Conservation (phyloP, 129 eudicot species). For the Centrapalus pauciflorus region DNA sequence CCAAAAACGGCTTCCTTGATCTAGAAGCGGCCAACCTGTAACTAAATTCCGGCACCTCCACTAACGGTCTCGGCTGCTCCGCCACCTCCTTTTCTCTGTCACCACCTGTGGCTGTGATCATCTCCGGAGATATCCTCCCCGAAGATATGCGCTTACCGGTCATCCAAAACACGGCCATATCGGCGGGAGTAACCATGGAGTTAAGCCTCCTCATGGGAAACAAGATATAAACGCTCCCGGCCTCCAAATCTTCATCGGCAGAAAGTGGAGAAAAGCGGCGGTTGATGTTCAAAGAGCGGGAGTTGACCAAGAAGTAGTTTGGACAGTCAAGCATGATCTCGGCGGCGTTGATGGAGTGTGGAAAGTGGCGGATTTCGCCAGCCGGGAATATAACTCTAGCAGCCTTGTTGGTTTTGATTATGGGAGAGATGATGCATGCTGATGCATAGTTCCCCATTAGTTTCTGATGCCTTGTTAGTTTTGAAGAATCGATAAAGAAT, state of each 20-base stretch:
- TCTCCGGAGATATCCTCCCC: slow-evolving; percentile 30
- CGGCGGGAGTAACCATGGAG: slow-evolving; percentile 65
- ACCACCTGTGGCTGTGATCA: neutral
- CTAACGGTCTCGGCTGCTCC: slow-evolving; percentile 34
- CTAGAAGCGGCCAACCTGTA: slow-evolving; percentile 42
- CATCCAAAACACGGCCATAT: slow-evolving; percentile 58
- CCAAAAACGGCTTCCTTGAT: slow-evolving; percentile 66
- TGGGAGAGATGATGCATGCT: slow-evolving; percentile 39
- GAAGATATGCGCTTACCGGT: slow-evolving; percentile 53
- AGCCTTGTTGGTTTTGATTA: slow-evolving; percentile 39
- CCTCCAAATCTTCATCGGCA: slow-evolving; percentile 83
- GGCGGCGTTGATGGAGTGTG: slow-evolving; percentile 58
- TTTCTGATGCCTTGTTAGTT: neutral
- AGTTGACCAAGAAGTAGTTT: slow-evolving; percentile 47
- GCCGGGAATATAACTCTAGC: slow-evolving; percentile 69
- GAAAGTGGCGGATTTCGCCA: slow-evolving; percentile 71
- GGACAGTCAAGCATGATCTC: slow-evolving; percentile 93
- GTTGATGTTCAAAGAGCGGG: slow-evolving; percentile 49
- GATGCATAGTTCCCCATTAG: slow-evolving; percentile 64
- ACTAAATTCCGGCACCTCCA: slow-evolving; percentile 41
- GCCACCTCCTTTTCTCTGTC: slow-evolving; percentile 25
- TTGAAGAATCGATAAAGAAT: too few relatives aligned
- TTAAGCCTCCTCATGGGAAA: slow-evolving; percentile 78
- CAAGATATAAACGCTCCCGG: slow-evolving; percentile 69
- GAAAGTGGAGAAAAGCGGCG: slow-evolving; percentile 59